These are phyloP conservation scores for Phoma sp. DNA, from an alignment of 2,329 filamentous ascomycete genomes.

Conservation along the genomic window DNA sequence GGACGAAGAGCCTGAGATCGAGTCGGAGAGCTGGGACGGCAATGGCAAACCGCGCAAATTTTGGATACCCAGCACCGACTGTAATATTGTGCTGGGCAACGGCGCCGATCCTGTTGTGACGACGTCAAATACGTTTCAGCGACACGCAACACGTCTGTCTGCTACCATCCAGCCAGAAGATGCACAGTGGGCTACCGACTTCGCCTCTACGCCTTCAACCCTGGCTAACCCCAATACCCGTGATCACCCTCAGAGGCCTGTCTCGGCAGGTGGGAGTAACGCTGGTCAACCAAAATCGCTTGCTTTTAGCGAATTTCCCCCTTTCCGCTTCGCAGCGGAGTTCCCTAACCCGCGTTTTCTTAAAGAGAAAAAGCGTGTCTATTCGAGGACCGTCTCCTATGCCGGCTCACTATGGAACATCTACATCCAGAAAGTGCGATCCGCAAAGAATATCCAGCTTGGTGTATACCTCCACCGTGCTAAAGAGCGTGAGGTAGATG, in stretches of 20 bases:
- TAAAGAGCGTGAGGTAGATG: constrained; percentile 60
- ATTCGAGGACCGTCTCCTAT: constrained; percentile 65
- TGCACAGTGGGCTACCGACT: constrained; percentile 62
- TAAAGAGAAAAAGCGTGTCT: constrained; percentile 65
- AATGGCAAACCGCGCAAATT: constrained; percentile 62
- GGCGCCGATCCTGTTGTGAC: constrained; percentile 59
- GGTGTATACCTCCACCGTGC: constrained; percentile 66
- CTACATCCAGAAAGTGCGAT: constrained; percentile 66
- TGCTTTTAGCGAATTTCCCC: constrained; percentile 61
- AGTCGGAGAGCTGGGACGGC: constrained; percentile 60
- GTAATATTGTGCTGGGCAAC: constrained; percentile 62
- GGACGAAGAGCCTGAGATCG: constrained; percentile 42
- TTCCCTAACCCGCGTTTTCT: constrained; percentile 62
- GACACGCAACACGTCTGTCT: constrained; percentile 56
- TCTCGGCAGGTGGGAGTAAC: constrained; percentile 45
- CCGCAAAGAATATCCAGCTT: constrained; percentile 61
- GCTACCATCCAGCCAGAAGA: constrained; percentile 61
- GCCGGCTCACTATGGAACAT: constrained; percentile 66
- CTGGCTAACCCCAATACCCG: constrained; percentile 43
- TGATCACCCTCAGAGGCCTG: constrained; percentile 38
- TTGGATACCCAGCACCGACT: constrained; percentile 62
- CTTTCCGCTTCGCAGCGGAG: constrained; percentile 64
- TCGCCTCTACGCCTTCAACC: constrained; percentile 55
- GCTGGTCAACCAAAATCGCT: constrained; percentile 48
- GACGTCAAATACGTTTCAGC: constrained; percentile 53